Base-by-base conservation (phyloP, 106 monocot species). In the Phalaenopsis aphrodite region DNA sequence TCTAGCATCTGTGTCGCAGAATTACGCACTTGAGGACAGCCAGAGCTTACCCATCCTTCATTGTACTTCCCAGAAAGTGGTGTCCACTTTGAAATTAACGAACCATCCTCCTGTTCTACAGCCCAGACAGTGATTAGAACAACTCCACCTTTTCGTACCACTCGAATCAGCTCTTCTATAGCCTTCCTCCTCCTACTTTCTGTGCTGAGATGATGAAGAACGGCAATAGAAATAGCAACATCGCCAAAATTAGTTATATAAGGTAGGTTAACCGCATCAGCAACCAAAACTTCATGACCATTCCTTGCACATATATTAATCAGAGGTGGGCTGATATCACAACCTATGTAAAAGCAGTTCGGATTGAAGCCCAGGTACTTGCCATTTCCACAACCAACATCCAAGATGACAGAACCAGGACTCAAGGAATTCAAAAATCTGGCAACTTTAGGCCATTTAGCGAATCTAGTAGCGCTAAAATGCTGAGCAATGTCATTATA, bases 91-190 rank as follows among this genome's bases (percentile, higher is more conserved):
- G 78, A 83, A 64, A 94, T 86, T 77, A 94, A 79, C 15, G 90
- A 84, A 41, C 74, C 66, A 72, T 98, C 94, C 75, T 98, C 98
- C 78, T 98, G 98, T 42, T 98, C 98, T 15, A 87, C 89, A 52
- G 98, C 98, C 98, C 98, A 98, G 5, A 98, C 98, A 0, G 98
- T 98, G 45, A 98, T 91, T 38, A 98, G 80, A 82, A 92, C 98
- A 76, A 84, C 82, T 56, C 98, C 98, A 36, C 92, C 92, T 49
- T 81, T 89, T 24, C 77, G 69, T 55, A 98, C 94, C 56, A 89
- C 94, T 47, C 97, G 75, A 15, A 94, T 64, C 49, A 98, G 55
- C 85, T 98, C 98, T 78, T 94, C 91, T 18, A 98, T 82, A n/a
- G 98, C 98, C 58, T 90, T 91, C 81, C 82, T 90, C 79, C 98